A percentile compares a stretch with the other conserved stretches of the same genome.
Conservation (phyloP, 495 filamentous ascomycete genomes). For the Hypoxylon subgilvum region DNA sequence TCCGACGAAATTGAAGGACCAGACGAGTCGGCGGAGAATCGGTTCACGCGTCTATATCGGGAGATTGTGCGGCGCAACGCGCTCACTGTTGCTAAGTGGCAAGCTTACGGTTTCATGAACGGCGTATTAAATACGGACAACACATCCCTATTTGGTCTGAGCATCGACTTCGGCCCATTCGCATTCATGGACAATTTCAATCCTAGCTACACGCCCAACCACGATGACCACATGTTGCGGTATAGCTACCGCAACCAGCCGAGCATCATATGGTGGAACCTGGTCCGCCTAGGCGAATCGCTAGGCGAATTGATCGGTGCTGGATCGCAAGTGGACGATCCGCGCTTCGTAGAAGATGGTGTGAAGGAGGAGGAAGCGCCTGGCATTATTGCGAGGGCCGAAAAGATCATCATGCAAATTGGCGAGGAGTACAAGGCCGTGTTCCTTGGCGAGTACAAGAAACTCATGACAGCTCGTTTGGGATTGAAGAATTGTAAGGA, state of each 20-base stretch:
- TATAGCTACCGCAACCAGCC: constrained; percentile 95
- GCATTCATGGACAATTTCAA: constrained; percentile 97
- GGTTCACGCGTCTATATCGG: constrained; percentile 84
- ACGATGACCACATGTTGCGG: constrained; percentile 85
- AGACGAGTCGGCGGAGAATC: constrained; percentile 74
- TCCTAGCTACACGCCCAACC: constrained; percentile 92
- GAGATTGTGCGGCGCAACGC: constrained; percentile 88
- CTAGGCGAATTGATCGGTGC: constrained; percentile 86
- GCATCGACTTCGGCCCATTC: constrained; percentile 93
- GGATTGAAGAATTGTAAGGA: constrained; percentile 71
- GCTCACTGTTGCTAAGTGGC: constrained; percentile 88
- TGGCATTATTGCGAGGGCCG: constrained; percentile 76
- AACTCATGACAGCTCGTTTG: constrained; percentile 75
- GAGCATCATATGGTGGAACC: constrained; percentile 97
- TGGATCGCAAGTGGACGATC: constrained; percentile 69
- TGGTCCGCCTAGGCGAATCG: constrained; percentile 89
- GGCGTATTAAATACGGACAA: constrained; percentile 95
- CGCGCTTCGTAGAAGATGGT: constrained; percentile 72
- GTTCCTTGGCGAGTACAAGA: constrained; percentile 85
- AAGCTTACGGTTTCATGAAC: constrained; percentile 97
- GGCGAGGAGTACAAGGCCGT: constrained; percentile 87
- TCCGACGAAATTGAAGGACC: constrained; percentile 66
- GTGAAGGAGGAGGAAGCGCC: constrained; percentile 69
- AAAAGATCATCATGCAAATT: constrained; percentile 74
- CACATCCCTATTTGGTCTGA: constrained; percentile 85